phyloP scores from a whole-genome alignment of 805 yeast genomes.

The Sugiyamaella smithiae region DNA sequence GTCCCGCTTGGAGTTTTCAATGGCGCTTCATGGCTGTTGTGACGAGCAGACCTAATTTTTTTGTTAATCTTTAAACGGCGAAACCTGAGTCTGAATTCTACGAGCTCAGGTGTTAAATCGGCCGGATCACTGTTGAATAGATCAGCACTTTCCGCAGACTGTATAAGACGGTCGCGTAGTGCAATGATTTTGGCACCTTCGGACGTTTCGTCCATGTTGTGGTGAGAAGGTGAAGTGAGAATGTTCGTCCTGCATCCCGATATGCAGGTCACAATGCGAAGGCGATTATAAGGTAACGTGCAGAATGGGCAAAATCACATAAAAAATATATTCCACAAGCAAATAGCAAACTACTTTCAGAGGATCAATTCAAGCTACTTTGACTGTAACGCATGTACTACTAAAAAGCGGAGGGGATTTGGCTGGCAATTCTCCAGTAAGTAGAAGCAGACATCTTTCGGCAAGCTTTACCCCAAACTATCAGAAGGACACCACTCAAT shows the following conservation, averaged over 20 bases:
- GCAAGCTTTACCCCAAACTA: neutral
- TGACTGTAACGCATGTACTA: no score
- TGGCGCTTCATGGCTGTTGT: conserved; percentile 1
- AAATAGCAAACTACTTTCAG: no score
- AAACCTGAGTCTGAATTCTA: conserved; percentile 8
- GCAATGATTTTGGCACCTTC: conserved; percentile 9
- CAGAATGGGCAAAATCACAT: no score
- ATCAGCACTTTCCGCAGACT: conserved; percentile 8
- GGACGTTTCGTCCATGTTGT: neutral
- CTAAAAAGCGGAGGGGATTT: no score
- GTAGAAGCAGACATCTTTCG: neutral
- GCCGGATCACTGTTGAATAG: conserved; percentile 7
- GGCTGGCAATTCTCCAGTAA: neutral
- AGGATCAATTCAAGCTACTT: no score
- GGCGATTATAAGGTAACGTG: no score
- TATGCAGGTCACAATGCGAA: no score
- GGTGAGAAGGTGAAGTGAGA: neutral
- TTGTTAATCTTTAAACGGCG: conserved; percentile 13
- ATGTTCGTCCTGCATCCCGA: no score
- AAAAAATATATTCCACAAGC: no score
- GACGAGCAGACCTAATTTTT: conserved; percentile 1
- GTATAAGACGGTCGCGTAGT: conserved; percentile 12
- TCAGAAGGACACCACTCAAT: neutral
- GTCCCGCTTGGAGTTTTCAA: conserved; percentile 7
- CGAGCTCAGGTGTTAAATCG: conserved; percentile 6